These are phyloP conservation scores for Aspergillus sp. DNA, from an alignment of 2,329 filamentous ascomycete genomes.

Conservation along the genomic window DNA sequence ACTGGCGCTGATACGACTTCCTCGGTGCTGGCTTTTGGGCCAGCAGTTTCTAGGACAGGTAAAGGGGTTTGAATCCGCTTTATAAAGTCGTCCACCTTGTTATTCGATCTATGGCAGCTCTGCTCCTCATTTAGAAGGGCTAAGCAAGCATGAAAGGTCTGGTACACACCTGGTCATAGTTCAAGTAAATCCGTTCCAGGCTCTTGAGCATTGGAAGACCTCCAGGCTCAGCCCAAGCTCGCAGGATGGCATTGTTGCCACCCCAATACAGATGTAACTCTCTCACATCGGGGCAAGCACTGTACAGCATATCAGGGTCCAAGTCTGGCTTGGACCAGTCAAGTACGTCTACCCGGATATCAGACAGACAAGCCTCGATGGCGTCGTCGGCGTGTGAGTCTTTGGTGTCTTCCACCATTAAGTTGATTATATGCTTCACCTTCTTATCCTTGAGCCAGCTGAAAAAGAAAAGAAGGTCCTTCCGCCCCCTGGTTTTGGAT, in stretches of 20 bases:
- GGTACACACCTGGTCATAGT: background rate
- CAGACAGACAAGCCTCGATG: background rate
- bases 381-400: background rate
- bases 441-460: background rate
- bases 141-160: background rate
- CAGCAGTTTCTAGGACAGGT: background rate
- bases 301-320: background rate
- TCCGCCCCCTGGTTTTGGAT: background rate
- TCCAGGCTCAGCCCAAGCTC: background rate
- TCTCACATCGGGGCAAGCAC: background rate
- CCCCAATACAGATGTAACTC: background rate
- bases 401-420: background rate
- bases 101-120: background rate
- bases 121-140: background rate
- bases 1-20: too few species aligned
- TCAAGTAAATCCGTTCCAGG: background rate
- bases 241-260: background rate
- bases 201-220: background rate
- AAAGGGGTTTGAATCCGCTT: background rate
- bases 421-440: background rate
- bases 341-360: background rate
- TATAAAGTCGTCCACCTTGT: background rate
- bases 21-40: too few species aligned
- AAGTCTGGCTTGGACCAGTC: background rate
- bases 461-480: background rate